Evolutionary conservation across 2,329 filamentous ascomycete species (phyloP).

Genomic region (Pestalotiopsis sp.): DNA sequence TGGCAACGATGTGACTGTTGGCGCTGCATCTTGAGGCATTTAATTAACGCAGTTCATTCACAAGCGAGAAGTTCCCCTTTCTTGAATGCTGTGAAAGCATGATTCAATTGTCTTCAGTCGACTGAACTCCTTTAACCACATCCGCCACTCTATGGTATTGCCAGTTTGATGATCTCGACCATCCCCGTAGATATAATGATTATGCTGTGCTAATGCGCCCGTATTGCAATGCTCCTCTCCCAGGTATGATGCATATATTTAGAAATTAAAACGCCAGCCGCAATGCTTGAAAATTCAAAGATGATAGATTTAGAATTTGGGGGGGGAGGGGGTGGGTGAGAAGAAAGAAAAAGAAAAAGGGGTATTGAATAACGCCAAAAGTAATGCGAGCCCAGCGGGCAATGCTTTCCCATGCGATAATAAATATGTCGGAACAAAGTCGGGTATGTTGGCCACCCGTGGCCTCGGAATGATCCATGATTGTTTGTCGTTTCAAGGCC

Average conservation of each 20-base stretch:
- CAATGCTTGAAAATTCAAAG: background rate
- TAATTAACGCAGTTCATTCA: too few species aligned
- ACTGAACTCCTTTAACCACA: background rate
- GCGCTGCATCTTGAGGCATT: too few species aligned
- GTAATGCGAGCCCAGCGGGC: conserved; percentile 19
- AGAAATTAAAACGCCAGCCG: background rate
- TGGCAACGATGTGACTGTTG: too few species aligned
- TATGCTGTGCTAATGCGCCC: background rate
- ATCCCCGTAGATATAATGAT: background rate
- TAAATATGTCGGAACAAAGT: background rate
- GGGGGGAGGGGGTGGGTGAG: background rate
- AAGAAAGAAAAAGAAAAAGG: conserved; percentile 23
- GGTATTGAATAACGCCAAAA: conserved; percentile 30
- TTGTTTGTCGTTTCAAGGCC: conserved; percentile 12
- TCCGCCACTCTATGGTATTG: conserved; percentile 7
- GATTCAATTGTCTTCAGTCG: background rate
- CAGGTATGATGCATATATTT: background rate
- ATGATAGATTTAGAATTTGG: background rate
- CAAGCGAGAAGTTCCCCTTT: too few species aligned
- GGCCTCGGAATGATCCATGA: background rate
- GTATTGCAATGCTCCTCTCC: background rate
- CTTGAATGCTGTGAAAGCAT: background rate
- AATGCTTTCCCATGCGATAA: conserved; percentile 15
- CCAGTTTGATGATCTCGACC: conserved; percentile 5
- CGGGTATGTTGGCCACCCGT: background rate